Evolutionary conservation across 2,329 filamentous ascomycete genomes (phyloP), one percentile per base, ranked within the genome.

Genomic region (Stromatinia cepivora): DNA sequence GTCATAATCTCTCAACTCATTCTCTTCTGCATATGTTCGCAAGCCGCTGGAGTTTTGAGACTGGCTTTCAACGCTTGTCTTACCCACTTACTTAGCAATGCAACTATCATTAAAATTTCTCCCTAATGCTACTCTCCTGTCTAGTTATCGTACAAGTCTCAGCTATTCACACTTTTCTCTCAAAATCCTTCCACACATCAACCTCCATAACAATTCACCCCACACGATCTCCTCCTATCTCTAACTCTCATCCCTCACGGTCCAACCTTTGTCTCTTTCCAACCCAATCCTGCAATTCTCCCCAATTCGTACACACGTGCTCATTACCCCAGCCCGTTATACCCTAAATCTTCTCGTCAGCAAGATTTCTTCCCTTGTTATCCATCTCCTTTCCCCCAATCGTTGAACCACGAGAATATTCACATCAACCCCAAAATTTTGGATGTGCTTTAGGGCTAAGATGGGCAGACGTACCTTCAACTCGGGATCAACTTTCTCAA

Each of bases 281-380:
- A 6, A 62, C 57, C 66, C 66, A 67, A 20, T 31, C n/a, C n/a
- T 53, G 45, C n/a, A 67, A 28, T 9, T 53, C 36, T 42, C 7
- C 66, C 66, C 66, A 67, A n/a, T 62, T 45, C 6, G 46, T 34
- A 34, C 66, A 67, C 22, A 39, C 11, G 34, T 67, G 66, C 56
- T 53, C 34, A 15, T 48, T 62, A 8, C 46, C 66, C 50, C 50
- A 67, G 13, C 66, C 66, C 4, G 57, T 67, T 11, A 59, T 42
- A 42, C 66, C 66, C 42, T 45, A 15, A 42, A 25, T 50, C 17
- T 46, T 39, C 10, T 9, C 20, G 3, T 62, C 25, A 62, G 59
- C 45, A 50, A 50, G 2, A 4, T 8, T 11, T 2, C 8, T 17
- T n/a, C 34, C 22, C 34, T 4, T 7, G 9, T 20, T 22, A 15